Percentiles rank a stretch among this genome's conserved stretches.
These are phyloP conservation scores for Syzygium aromaticum DNA, from an alignment of 345 rosid species.

Conservation along the genomic window DNA sequence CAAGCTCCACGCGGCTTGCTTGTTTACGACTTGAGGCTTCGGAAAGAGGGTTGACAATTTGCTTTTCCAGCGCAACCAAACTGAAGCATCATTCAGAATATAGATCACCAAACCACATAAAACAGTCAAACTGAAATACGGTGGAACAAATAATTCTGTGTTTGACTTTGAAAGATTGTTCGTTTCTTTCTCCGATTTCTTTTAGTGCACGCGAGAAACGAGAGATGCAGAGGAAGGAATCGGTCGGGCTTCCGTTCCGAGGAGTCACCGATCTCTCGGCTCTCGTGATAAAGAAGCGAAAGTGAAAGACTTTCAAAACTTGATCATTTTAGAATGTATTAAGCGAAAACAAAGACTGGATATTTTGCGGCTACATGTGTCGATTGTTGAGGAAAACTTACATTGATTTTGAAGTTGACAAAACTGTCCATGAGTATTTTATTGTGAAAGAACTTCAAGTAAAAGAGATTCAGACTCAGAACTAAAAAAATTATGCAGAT, in stretches of 20 bases:
- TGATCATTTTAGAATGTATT: background rate
- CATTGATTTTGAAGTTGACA: too few species aligned
- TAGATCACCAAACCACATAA: background rate
- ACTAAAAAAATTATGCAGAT: too few species aligned
- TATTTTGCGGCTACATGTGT: background rate
- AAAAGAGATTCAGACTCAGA: too few species aligned
- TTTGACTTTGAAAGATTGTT: background rate
- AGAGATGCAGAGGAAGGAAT: background rate
- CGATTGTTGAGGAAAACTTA: too few species aligned
- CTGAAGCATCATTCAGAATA: slow-evolving; percentile 25
- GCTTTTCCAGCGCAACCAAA: slow-evolving; percentile 75
- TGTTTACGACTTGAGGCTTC: slow-evolving; percentile 11
- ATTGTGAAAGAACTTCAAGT: too few species aligned
- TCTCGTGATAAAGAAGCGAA: background rate
- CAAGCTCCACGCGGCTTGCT: background rate
- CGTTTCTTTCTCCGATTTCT: background rate
- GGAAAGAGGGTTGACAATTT: slow-evolving; percentile 55
- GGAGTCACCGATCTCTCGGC: background rate
- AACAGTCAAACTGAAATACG: background rate
- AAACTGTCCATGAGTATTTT: too few species aligned
- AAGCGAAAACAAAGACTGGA: background rate
- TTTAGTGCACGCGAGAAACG: background rate
- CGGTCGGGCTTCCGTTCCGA: background rate
- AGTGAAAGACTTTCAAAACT: background rate
- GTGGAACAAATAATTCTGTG: background rate